Evolutionary conservation across 1,284 basidiomycete genomes (phyloP).

Genomic region (Serendipita sp.): DNA sequence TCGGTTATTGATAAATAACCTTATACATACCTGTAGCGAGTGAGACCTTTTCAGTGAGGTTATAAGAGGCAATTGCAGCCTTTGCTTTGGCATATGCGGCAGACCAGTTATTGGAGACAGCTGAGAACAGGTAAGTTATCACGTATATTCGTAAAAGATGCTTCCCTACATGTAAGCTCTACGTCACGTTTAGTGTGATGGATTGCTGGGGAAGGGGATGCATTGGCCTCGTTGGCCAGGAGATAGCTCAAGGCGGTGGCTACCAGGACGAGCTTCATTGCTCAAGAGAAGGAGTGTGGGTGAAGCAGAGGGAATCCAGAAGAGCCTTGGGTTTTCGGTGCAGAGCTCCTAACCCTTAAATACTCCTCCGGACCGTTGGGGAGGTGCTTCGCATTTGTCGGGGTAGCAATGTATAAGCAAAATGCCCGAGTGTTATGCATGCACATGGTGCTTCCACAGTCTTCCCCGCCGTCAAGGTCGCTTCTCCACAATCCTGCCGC

Average conservation of each 20-base stretch:
- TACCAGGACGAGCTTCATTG: not conserved
- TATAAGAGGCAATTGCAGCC: not conserved
- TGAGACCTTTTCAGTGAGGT: not conserved
- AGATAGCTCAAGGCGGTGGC: not conserved
- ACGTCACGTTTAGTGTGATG: not conserved
- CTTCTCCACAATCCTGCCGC: too few relatives aligned
- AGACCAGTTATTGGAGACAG: not conserved
- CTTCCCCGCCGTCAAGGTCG: too few relatives aligned
- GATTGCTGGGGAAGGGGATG: not conserved
- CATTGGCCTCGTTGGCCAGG: not conserved
- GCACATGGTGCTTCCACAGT: too few relatives aligned
- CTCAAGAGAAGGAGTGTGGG: not conserved
- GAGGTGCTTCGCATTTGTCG: too few relatives aligned
- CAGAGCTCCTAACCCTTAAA: too few relatives aligned
- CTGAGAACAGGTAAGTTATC: not conserved
- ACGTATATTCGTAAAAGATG: not conserved
- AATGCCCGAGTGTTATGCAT: too few relatives aligned
- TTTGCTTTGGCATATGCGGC: not conserved
- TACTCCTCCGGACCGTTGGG: too few relatives aligned
- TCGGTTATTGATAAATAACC: too few relatives aligned
- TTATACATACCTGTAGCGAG: not conserved
- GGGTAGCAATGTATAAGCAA: too few relatives aligned
- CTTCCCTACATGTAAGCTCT: not conserved
- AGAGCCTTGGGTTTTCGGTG: too few relatives aligned
- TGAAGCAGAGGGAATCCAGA: not conserved